Base-by-base conservation (phyloP, 306 rosid species). In the Fagus sylvatica region DNA sequence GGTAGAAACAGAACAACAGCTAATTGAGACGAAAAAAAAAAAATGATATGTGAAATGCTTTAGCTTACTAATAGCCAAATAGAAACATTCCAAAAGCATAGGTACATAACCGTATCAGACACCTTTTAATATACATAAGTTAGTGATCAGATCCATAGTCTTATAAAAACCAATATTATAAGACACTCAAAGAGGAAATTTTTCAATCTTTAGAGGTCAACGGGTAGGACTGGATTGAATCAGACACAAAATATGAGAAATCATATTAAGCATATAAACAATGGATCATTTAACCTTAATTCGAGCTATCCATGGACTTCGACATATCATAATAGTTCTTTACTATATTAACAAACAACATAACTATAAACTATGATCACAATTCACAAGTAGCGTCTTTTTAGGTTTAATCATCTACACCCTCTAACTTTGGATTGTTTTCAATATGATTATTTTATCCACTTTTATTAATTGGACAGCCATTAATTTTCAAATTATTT, bases 81-180 rank as follows among this genome's bases (percentile, higher is more conserved):
- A 30, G 83, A 69, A 67, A 36, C 71, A 61, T 78, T 78, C 79
- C 80, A 53, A 74, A 6, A 11, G 40, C 12, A 36, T 22, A 78
- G 37, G 0, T 17, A 9, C 28, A 13, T 74, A 33, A 22, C 46
- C 51, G 32, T 62, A 36, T 51, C 53, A 76, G 19, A 51, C 19
- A 75, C 22, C 43, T 46, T n/a, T 76, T 65, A n/a, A n/a, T 17
- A 37, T 5, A 65, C 71, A 39, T 3, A 4, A 37, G n/a, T 17
- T 62, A 56, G 32, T 13, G n/a, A 11, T 2, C 3, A 1, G 15
- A 51, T 51, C 12, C 28, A 22, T 22, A 12, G 11, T 12, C 13
- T 3, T 5, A n/a, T n/a, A 11, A 55, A 17, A 55, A 19, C n/a
- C 11, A 13, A 51, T 56, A 34, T 62, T 62, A 34, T 6, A 36